Evolutionary conservation across 2,329 filamentous ascomycete species (phyloP).

Genomic region (Periconia digitata): DNA sequence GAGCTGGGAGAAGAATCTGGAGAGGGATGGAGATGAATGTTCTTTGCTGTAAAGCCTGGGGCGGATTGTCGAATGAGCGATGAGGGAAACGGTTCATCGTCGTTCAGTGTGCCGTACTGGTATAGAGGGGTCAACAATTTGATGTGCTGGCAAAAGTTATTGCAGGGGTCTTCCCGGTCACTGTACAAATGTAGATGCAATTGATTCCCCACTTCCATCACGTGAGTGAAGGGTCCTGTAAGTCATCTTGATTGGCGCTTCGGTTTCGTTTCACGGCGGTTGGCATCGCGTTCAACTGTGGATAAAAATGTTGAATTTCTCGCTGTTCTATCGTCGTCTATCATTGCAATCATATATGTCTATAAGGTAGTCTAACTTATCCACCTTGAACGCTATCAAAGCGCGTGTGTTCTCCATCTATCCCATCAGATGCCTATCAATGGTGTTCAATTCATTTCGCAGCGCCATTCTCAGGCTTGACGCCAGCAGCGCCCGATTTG

Average conservation of each 20-base stretch:
- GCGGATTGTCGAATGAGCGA: constrained; percentile 30
- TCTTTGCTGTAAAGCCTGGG: constrained; percentile 23
- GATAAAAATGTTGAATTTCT: neutral
- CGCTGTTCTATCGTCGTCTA: neutral
- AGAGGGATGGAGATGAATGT: neutral
- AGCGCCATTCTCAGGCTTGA: constrained; percentile 10
- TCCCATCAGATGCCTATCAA: neutral
- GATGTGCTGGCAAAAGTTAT: constrained; percentile 39
- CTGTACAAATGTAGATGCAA: no score
- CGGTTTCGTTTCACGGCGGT: no score
- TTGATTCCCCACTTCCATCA: constrained; percentile 9
- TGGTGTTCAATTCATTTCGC: no score
- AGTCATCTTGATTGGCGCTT: neutral
- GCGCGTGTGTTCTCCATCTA: neutral
- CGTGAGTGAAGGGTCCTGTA: constrained; percentile 4
- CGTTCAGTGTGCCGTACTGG: constrained; percentile 10
- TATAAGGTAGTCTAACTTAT: constrained; percentile 9
- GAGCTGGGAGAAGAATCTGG: constrained; percentile 1
- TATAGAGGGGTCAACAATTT: constrained; percentile 27
- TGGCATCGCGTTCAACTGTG: no score
- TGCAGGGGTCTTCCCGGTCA: constrained; percentile 20
- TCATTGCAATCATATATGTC: constrained; percentile 4
- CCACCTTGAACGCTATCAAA: neutral
- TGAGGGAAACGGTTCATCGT: constrained; percentile 27
- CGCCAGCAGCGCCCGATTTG: constrained; percentile 48